Percentiles rank a stretch among this genome's conserved stretches.
These are phyloP conservation scores for Adansonia madagascariensis DNA, from an alignment of 441 rosid genomes.

Conservation along the genomic window DNA sequence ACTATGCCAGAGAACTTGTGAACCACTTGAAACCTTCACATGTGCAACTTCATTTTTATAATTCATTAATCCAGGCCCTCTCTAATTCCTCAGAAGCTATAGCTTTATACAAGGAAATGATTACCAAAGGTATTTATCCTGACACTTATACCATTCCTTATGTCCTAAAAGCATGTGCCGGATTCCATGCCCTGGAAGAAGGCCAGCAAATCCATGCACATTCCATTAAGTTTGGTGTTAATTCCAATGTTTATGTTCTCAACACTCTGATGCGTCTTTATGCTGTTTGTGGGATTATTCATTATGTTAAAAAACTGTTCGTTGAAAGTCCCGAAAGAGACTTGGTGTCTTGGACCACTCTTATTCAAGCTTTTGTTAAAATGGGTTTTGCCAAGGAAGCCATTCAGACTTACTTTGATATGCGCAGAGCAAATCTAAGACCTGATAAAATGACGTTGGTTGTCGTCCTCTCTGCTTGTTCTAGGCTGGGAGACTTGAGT, in stretches of 20 bases:
- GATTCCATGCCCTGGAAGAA: conserved; percentile 28
- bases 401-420: conserved; percentile 30
- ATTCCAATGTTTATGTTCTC: conserved; percentile 38
- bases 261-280: conserved; percentile 43
- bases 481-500: conserved; percentile 32
- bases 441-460: conserved; percentile 31
- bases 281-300: conserved; percentile 35
- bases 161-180: conserved; percentile 41
- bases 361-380: conserved; percentile 34
- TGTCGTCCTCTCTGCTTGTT: conserved; percentile 34
- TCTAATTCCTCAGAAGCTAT: conserved; percentile 30
- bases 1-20: conserved; percentile 22
- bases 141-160: conserved; percentile 37
- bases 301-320: conserved; percentile 35
- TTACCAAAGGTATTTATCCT: conserved; percentile 32
- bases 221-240: conserved; percentile 35
- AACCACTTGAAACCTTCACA: conserved; percentile 15
- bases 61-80: conserved; percentile 36
- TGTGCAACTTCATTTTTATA: conserved; percentile 21
- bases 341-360: conserved; percentile 35
- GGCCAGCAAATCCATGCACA: conserved; percentile 42
- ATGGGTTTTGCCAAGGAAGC: conserved; percentile 30
- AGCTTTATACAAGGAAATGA: conserved; percentile 36
- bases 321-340: conserved; percentile 28
- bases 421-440: conserved; percentile 27